These are phyloP conservation scores for Populus pruinosa DNA, from an alignment of 345 rosid species.

Conservation along the genomic window DNA sequence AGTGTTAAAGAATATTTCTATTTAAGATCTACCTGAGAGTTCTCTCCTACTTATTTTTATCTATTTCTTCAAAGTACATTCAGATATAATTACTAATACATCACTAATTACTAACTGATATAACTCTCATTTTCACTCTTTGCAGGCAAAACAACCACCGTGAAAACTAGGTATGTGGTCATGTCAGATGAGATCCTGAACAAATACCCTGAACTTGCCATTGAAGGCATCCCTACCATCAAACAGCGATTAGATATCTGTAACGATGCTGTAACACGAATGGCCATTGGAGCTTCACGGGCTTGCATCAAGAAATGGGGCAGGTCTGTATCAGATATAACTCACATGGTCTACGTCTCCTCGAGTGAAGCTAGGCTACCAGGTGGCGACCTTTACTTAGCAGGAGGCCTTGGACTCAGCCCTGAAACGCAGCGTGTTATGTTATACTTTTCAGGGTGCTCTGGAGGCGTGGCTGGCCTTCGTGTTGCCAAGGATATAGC, in stretches of 20 bases:
- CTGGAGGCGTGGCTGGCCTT: constrained; percentile 92
- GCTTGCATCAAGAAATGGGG: constrained; percentile 86
- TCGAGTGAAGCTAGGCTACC: constrained; percentile 95
- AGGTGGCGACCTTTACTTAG: constrained; percentile 81
- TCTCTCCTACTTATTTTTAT: too few species aligned
- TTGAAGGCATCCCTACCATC: constrained; percentile 81
- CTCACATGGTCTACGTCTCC: constrained; percentile 93
- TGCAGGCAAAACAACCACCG: constrained; percentile 91
- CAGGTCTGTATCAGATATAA: constrained; percentile 64
- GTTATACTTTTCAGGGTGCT: constrained; percentile 88
- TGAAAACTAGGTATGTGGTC: constrained; percentile 90
- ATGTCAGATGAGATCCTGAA: constrained; percentile 91
- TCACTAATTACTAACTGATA: neutral
- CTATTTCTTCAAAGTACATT: too few species aligned
- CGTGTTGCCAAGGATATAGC: constrained; percentile 94
- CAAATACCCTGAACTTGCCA: constrained; percentile 77
- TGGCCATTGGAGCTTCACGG: constrained; percentile 84
- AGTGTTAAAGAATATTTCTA: too few species aligned
- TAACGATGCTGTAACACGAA: constrained; percentile 73
- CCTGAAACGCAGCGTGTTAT: constrained; percentile 72
- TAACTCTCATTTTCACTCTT: neutral
- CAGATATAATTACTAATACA: too few species aligned
- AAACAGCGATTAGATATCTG: constrained; percentile 76
- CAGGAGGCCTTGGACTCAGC: constrained; percentile 77
- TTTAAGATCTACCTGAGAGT: too few species aligned